A percentile compares a stretch with the other conserved stretches of the same genome.
phyloP scores from a whole-genome alignment of 129 eudicot genomes.

The Helichrysum umbraculigerum region DNA sequence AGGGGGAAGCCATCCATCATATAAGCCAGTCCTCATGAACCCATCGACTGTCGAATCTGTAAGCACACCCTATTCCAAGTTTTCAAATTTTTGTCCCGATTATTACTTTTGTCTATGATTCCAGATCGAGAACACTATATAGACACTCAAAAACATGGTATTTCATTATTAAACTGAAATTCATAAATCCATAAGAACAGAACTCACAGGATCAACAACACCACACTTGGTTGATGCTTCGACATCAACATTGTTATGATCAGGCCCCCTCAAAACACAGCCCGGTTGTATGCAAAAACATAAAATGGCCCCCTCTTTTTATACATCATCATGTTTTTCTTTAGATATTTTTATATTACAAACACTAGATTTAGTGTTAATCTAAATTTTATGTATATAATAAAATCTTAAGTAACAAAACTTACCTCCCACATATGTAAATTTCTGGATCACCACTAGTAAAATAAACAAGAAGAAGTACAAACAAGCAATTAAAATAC shows the following conservation, averaged over 20 bases:
- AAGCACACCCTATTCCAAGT: constrained; percentile 68
- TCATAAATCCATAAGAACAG: neutral
- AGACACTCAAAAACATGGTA: neutral
- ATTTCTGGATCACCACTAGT: no score
- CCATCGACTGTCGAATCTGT: constrained; percentile 98
- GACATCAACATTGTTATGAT: constrained; percentile 94
- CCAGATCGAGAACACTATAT: neutral
- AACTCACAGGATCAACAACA: constrained; percentile 93
- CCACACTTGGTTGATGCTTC: constrained; percentile 85
- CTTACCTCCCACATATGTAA: no score
- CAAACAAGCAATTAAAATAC: no score
- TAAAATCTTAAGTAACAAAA: no score
- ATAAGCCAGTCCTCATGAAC: constrained; percentile 96
- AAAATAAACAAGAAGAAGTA: no score
- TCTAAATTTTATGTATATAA: no score
- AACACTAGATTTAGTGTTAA: no score
- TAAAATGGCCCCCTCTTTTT: no score
- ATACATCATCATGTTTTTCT: no score
- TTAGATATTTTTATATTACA: no score
- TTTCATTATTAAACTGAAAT: neutral
- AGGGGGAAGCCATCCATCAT: constrained; percentile 26
- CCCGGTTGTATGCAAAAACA: no score
- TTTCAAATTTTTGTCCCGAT: neutral
- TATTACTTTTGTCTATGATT: neutral
- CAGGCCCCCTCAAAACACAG: constrained; percentile 6